A percentile compares a stretch with the other conserved stretches of the same genome.
Evolutionary conservation across 2,329 filamentous ascomycete genomes (phyloP).

Genomic region (Coniochaeta sp.): DNA sequence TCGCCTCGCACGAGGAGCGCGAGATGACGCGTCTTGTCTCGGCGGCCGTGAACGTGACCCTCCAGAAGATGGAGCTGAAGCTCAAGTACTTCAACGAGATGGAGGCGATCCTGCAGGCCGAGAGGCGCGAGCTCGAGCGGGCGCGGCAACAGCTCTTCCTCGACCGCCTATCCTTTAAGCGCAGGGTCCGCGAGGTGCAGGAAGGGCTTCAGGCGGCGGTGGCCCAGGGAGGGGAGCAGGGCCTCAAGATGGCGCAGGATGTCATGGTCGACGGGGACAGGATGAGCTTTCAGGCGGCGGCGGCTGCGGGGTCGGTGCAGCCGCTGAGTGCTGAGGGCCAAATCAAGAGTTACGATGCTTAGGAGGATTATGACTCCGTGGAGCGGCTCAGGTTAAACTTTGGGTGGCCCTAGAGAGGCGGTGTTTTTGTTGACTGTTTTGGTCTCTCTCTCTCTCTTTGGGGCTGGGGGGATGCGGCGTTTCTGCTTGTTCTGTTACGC

Average conservation of each 20-base stretch:
- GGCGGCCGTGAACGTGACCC: conserved; percentile 83
- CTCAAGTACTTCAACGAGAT: conserved; percentile 95
- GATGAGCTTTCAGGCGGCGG: conserved; percentile 43
- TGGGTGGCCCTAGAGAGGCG: neutral
- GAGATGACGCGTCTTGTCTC: conserved; percentile 93
- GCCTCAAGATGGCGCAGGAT: conserved; percentile 38
- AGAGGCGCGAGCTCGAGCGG: conserved; percentile 86
- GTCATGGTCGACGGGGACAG: conserved; percentile 39
- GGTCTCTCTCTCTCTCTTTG: neutral
- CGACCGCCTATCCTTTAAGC: conserved; percentile 84
- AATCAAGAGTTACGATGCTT: conserved; percentile 52
- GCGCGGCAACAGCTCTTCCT: conserved; percentile 89
- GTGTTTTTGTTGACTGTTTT: neutral
- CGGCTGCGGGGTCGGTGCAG: conserved; percentile 36
- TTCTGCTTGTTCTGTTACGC: neutral
- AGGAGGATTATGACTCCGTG: conserved; percentile 7
- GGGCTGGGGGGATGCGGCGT: neutral
- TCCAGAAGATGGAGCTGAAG: conserved; percentile 94
- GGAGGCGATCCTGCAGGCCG: conserved; percentile 84
- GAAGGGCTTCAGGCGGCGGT: conserved; percentile 57
- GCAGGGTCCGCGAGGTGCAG: conserved; percentile 76
- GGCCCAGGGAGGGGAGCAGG: conserved; percentile 40
- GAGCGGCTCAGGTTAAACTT: neutral
- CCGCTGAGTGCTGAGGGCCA: conserved; percentile 47
- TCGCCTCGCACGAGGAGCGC: conserved; percentile 93